Conservation (phyloP, 176 grass and related monocot species). For the Saccharum officinarum region DNA sequence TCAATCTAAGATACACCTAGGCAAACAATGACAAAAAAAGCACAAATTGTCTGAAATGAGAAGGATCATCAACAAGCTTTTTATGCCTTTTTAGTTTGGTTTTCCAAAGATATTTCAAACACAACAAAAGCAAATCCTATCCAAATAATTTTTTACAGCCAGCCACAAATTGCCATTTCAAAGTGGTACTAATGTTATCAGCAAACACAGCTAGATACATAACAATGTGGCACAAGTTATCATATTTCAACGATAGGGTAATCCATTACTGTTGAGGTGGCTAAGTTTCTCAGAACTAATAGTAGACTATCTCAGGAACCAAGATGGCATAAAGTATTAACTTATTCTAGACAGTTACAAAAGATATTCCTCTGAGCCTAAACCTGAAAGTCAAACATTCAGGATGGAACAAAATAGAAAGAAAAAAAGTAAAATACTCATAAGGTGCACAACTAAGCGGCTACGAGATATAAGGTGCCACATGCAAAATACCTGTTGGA, state of each 20-base stretch:
- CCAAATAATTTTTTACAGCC: constrained; percentile 7
- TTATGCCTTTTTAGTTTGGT: neutral
- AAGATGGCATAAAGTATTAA: neutral
- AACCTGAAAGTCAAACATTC: neutral
- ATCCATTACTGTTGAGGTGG: neutral
- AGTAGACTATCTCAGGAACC: neutral
- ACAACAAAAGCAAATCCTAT: neutral
- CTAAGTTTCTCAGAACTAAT: neutral
- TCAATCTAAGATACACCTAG: constrained; percentile 17
- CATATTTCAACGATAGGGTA: neutral
- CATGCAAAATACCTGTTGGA: constrained; percentile 84
- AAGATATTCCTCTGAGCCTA: neutral
- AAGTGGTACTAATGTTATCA: neutral
- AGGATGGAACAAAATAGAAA: neutral
- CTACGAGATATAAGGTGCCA: constrained; percentile 11
- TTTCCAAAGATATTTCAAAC: neutral
- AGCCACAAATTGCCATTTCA: neutral
- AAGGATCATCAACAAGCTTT: neutral
- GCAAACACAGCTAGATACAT: neutral
- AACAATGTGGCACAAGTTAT: neutral
- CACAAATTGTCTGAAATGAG: neutral
- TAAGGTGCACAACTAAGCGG: neutral
- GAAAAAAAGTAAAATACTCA: neutral
- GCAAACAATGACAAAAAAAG: neutral
- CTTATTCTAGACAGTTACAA: constrained; percentile 2